Evolutionary conservation across 2,329 filamentous ascomycete species (phyloP).

Genomic region (Aspergillus sp.): DNA sequence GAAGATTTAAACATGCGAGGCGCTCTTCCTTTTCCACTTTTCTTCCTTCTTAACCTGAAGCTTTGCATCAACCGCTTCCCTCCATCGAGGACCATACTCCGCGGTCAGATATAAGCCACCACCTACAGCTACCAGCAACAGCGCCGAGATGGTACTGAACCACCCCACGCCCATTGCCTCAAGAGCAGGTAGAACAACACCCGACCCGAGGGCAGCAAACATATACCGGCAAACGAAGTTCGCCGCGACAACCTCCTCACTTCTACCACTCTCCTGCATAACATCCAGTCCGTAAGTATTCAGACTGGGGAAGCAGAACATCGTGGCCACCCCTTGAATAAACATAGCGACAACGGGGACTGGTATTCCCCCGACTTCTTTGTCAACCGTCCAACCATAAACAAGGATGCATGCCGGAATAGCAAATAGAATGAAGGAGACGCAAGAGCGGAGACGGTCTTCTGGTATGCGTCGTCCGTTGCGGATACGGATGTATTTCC

Average conservation of each 20-base stretch:
- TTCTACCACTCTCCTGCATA: conserved; percentile 63
- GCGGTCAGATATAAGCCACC: conserved; percentile 52
- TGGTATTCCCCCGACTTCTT: conserved; percentile 56
- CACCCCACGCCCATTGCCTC: conserved; percentile 75
- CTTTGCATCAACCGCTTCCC: conserved; percentile 56
- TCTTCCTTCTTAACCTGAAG: conserved; percentile 39
- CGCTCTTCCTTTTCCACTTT: conserved; percentile 18
- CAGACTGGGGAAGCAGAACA: conserved; percentile 73
- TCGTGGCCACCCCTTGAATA: conserved; percentile 70
- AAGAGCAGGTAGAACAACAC: conserved; percentile 73
- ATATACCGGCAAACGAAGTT: conserved; percentile 80
- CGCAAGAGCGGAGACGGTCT: conserved; percentile 64
- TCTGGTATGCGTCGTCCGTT: conserved; percentile 64
- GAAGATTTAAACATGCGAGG: background rate
- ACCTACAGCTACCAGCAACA: conserved; percentile 56
- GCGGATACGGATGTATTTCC: conserved; percentile 62
- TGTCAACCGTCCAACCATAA: conserved; percentile 67
- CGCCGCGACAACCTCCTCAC: conserved; percentile 74
- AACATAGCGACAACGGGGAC: conserved; percentile 72
- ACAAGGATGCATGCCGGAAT: conserved; percentile 67
- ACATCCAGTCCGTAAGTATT: conserved; percentile 84
- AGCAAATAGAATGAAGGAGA: conserved; percentile 59
- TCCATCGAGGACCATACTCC: conserved; percentile 54
- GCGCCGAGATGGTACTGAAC: conserved; percentile 71
- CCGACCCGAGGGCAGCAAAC: conserved; percentile 70